Base-by-base conservation (phyloP, 371 early-diverging fungal genomes). In the Polyrhizophydium stewartii region DNA sequence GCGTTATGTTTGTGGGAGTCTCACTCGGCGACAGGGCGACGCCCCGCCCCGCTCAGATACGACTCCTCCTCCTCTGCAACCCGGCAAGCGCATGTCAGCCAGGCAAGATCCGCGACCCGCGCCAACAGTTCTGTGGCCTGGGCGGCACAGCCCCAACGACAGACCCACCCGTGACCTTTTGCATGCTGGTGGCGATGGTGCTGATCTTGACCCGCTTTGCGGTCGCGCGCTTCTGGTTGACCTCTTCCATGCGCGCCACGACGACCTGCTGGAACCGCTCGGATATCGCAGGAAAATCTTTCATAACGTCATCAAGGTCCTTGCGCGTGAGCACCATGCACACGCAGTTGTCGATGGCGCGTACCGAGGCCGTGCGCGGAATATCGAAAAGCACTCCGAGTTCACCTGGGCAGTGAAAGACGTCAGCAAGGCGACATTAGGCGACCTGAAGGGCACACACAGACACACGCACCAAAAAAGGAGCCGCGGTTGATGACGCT, bases 331-430 rank as follows among this genome's bases (percentile, higher is more conserved):
- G 62, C 24, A 73, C 68, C 74, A 74, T 71, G 71, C 73, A 76
- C 38, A 45, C 45, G 37, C 66, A 61, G 46, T 56, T 55, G 28
- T 62, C 64, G 1, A 69, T 46, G 5, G 77, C 71, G 17, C 77
- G 60, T 16, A 76, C 66, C 5, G 77, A 76, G 1, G 77, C 77
- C 0, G 77, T 76, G 2, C 77, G 65, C 0, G 77, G 77, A 45
- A 73, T 62, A 56, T 73, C 66, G 55, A 73, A 76, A 3, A 73
- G 61, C 21, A 76, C 77, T 0, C 77, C 77, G 10, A 76, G 70
- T 49, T 76, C 77, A 33, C 76, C 71, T 71, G 35, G 16, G 3
- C 38, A 10, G 22, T 13, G 27, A 10, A 7, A 16, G 12, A n/a
- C n/a, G n/a, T n/a, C n/a, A n/a, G 51, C 21, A 50, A 21, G 21